These are phyloP conservation scores for Amaranthus cruentus DNA, from an alignment of 148 eudicot species.

Conservation along the genomic window DNA sequence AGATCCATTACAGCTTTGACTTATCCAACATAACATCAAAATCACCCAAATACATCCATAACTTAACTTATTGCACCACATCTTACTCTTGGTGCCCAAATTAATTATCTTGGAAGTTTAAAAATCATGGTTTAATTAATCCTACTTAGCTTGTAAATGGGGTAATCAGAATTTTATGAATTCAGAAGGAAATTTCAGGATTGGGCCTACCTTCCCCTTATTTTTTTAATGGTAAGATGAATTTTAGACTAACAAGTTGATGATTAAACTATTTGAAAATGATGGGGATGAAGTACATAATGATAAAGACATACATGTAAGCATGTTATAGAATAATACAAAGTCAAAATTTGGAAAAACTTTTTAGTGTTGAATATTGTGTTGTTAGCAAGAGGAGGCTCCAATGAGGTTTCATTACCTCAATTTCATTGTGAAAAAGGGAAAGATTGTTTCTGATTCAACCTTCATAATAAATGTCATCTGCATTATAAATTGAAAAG, in stretches of 20 bases:
- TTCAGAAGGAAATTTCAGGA: background rate
- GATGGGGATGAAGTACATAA: background rate
- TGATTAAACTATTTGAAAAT: constrained; percentile 1
- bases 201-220: background rate
- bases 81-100: background rate
- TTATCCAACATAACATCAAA: constrained; percentile 17
- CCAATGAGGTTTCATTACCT: too few species aligned
- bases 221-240: background rate
- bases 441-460: too few species aligned
- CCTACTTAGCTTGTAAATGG: background rate
- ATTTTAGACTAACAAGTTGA: background rate
- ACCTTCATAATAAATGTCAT: too few species aligned
- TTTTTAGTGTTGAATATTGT: constrained; percentile 9
- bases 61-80: background rate
- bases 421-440: too few species aligned
- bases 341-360: constrained; percentile 14
- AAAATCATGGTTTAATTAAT: background rate
- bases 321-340: constrained; percentile 8
- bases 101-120: background rate
- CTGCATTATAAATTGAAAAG: too few species aligned
- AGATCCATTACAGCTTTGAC: constrained; percentile 32
- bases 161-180: background rate
- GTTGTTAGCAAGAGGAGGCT: background rate
- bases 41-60: background rate
- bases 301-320: constrained; percentile 1